These are phyloP conservation scores for Scopulariopsis brevicaulis DNA, from an alignment of 2,329 filamentous ascomycete genomes.

Conservation along the genomic window DNA sequence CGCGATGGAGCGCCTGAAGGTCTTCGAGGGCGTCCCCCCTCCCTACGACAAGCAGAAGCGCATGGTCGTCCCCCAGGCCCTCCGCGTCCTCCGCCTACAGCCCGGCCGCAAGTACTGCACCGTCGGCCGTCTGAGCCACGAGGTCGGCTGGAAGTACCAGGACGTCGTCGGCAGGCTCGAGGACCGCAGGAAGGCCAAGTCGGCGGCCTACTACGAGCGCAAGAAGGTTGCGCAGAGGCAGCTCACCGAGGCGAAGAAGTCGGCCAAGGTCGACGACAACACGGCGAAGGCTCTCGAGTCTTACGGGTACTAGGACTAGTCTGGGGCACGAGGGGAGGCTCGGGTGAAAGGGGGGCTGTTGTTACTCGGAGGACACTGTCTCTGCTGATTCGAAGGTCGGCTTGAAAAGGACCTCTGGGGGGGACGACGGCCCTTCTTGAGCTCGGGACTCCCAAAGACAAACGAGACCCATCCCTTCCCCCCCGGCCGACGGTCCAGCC, in stretches of 20 bases:
- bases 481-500: not conserved
- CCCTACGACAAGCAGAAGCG: constrained; percentile 99
- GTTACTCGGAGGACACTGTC: too few relatives aligned
- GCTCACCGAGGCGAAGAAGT: constrained; percentile 87
- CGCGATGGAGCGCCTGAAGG: constrained; percentile 96
- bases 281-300: constrained; percentile 78
- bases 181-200: constrained; percentile 99
- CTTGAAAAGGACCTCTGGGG: too few relatives aligned
- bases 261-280: constrained; percentile 75
- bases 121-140: constrained; percentile 92
- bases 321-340: not conserved
- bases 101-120: constrained; percentile 99
- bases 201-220: constrained; percentile 98
- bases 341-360: not conserved
- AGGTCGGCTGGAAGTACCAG: constrained; percentile 99
- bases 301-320: constrained; percentile 68
- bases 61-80: constrained; percentile 96
- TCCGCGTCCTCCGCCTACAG: constrained; percentile 92
- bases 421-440: too few relatives aligned
- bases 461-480: not conserved
- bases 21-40: constrained; percentile 97
- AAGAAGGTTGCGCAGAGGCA: constrained; percentile 95
- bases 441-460: not conserved
- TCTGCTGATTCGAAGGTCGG: too few relatives aligned
- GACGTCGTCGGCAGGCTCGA: constrained; percentile 97